Percentiles rank a stretch among this genome's conserved stretches.
Evolutionary conservation across 371 early-diverging fungal species (phyloP).

Genomic region (Rhizomucor miehei): DNA sequence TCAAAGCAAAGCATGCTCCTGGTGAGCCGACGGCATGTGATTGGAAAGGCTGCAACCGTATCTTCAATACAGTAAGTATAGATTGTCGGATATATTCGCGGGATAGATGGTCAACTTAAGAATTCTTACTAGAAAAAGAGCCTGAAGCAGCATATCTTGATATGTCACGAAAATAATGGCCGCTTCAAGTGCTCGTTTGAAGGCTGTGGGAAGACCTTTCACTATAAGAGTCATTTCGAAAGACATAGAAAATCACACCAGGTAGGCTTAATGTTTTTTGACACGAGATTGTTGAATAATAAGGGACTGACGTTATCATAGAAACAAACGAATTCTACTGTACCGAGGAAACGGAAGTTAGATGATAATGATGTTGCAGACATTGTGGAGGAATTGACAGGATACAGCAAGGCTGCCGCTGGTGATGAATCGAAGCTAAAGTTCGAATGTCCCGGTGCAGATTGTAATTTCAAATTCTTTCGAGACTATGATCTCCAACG

Average conservation of each 20-base stretch:
- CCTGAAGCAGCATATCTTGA: constrained; percentile 29
- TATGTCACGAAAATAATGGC: constrained; percentile 35
- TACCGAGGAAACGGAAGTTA: too few species aligned
- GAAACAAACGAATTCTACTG: background rate
- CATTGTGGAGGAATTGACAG: constrained; percentile 9
- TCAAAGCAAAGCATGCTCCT: constrained; percentile 35
- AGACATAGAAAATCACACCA: constrained; percentile 40
- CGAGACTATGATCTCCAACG: constrained; percentile 18
- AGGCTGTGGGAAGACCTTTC: constrained; percentile 50
- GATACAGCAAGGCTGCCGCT: constrained; percentile 9
- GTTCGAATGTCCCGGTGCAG: constrained; percentile 15
- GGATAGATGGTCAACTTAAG: background rate
- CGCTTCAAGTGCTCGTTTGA: constrained; percentile 42
- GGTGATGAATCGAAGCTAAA: constrained; percentile 6
- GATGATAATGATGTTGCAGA: background rate
- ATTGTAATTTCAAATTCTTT: constrained; percentile 13
- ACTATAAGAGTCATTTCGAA: constrained; percentile 54
- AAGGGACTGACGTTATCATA: background rate
- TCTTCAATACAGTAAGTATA: constrained; percentile 23
- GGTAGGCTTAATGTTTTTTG: constrained; percentile 6
- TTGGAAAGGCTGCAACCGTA: constrained; percentile 40
- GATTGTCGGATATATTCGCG: constrained; percentile 16
- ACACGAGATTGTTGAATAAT: too few species aligned
- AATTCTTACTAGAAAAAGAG: constrained; percentile 14
- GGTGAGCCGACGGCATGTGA: constrained; percentile 29